These are phyloP conservation scores for Glebionis coronaria DNA, from an alignment of 129 eudicot species.

Conservation along the genomic window DNA sequence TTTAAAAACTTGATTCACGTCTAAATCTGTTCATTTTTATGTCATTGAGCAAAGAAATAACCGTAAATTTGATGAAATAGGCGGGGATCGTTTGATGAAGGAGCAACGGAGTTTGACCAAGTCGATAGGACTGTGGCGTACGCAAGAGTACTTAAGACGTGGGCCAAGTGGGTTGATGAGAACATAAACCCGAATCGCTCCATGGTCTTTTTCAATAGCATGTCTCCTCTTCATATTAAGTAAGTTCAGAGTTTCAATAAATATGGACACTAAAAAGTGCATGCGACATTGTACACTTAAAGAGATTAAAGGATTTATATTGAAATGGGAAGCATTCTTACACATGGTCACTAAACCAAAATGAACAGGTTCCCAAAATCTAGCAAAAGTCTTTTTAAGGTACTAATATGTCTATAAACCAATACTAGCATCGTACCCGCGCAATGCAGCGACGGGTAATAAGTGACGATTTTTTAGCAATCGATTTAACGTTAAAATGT, in stretches of 20 bases:
- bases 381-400: no score
- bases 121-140: conserved; percentile 67
- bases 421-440: no score
- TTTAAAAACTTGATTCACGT: not conserved
- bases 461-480: no score
- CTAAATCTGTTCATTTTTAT: no score
- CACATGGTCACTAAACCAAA: no score
- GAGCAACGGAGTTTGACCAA: conserved; percentile 79
- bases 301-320: no score
- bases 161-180: conserved; percentile 76
- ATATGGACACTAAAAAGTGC: no score
- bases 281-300: no score
- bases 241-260: conserved; percentile 28
- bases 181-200: conserved; percentile 67
- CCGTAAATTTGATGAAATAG: conserved; percentile 30
- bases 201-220: conserved; percentile 80
- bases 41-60: not conserved
- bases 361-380: no score
- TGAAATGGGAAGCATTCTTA: not conserved
- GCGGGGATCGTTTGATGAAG: conserved; percentile 85
- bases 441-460: no score
- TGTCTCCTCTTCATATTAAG: conserved; percentile 97
- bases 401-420: no score
- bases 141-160: conserved; percentile 60
- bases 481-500: no score